Percentiles rank a stretch among this genome's conserved stretches.
These are phyloP conservation scores for Arthroderma uncinatum DNA, from an alignment of 2,329 filamentous ascomycete species.

Conservation along the genomic window DNA sequence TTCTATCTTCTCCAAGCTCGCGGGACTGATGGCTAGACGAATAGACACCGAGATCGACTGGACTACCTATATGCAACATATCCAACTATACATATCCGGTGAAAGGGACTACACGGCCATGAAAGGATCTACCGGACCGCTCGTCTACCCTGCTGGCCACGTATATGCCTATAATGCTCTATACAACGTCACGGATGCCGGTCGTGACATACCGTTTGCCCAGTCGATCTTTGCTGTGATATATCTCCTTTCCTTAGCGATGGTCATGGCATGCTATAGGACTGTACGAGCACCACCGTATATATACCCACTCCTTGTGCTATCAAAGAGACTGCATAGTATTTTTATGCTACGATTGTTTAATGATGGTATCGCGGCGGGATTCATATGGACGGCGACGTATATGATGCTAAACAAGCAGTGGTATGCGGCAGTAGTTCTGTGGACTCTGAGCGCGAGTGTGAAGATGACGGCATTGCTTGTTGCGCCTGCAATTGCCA, in stretches of 20 bases:
- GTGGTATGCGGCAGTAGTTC: conserved; percentile 61
- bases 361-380: conserved; percentile 83
- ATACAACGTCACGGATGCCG: conserved; percentile 65
- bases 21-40: conserved; percentile 19
- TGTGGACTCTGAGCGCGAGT: conserved; percentile 71
- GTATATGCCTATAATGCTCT: conserved; percentile 80
- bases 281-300: conserved; percentile 55
- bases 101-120: conserved; percentile 83
- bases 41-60: conserved; percentile 96
- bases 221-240: conserved; percentile 72
- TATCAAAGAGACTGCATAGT: conserved; percentile 88
- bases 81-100: conserved; percentile 65
- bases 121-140: conserved; percentile 75
- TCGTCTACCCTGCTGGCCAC: conserved; percentile 91
- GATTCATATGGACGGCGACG: conserved; percentile 75
- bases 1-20: neutral
- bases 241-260: conserved; percentile 62
- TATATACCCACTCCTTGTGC: conserved; percentile 69
- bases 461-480: conserved; percentile 91
- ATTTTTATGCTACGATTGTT: conserved; percentile 88
- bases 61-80: conserved; percentile 92
- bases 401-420: conserved; percentile 61
- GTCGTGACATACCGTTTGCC: conserved; percentile 64
- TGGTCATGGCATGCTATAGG: conserved; percentile 72
- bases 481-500: conserved; percentile 65